phyloP scores from a whole-genome alignment of 78 protist genomes.

The slime mould (Dictyostelium discoideum) region dicty_2.7 NC_007088.5:1368001-1368500 shows the following conservation, averaged over 20 bases:
- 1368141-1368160: slow-evolving; percentile 20
- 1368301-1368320: neutral
- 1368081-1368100: slow-evolving; percentile 22
- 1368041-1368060: slow-evolving; percentile 17
- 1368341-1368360: neutral
- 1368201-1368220: neutral
- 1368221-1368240: neutral
- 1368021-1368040: neutral
- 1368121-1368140: neutral
- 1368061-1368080: neutral
- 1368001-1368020: slow-evolving; percentile 5
- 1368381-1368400: neutral
- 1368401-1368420: neutral
- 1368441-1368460: neutral
- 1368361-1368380: neutral
- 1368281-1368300: neutral
- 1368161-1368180: slow-evolving; percentile 13
- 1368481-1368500: neutral
- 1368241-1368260: slow-evolving; percentile 7
- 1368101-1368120: slow-evolving; percentile 5
- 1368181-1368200: too few species aligned
- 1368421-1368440: neutral
- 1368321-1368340: neutral
- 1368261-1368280: neutral
- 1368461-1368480: neutral